Evolutionary conservation across 2,329 filamentous ascomycete species (phyloP), one percentile per base, ranked within the genome.

Genomic region (Penicillium sp.): DNA sequence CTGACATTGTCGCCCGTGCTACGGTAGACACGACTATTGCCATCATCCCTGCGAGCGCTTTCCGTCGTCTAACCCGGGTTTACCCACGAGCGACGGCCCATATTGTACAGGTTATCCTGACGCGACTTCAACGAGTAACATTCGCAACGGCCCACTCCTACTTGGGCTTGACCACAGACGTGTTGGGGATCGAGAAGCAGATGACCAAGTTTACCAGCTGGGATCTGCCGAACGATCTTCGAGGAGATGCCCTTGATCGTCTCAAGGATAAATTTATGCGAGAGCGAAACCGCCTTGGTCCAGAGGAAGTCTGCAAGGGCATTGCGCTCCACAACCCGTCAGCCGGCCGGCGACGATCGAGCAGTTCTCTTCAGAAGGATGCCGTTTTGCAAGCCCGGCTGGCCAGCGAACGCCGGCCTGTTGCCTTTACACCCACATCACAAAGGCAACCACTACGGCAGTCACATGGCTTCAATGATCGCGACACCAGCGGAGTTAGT

Each of bases 1-100:
- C 94, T 10, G 94, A 99, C 66, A 94, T 99, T 56, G 90, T 99
- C 58, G 94, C 92, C n/a, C 83, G 94, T 58, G 94, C 94, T 5
- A 95, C 91, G 14, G 88, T 95, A 22, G 95, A 99, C 68, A 99
- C 94, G 0, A 99, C 95, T 0, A 96, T 99, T 71, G 94, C 94
- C 5, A 95, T 99, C 57, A 99, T 99, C 51, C 95, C 95, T 1
- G 94, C 94, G 0, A 96, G 91, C 67, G 95, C 94, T 3, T 99
- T 99, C 64, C 85, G 91, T 47, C 86, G 95, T 8, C 78, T 99
- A 46, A 99, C 95, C 45, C 85, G 90, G 65, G 87, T 96, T 22
- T 99, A 97, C 63, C 94, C 94, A 9, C 95, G 95, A 74, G 92
- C 95, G 9, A 96, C 94, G 2, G 88, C 94, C 1, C 95, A 99